Conservation (phyloP, 371 early-diverging fungal species). For the Saksenaea oblongispora region DNA sequence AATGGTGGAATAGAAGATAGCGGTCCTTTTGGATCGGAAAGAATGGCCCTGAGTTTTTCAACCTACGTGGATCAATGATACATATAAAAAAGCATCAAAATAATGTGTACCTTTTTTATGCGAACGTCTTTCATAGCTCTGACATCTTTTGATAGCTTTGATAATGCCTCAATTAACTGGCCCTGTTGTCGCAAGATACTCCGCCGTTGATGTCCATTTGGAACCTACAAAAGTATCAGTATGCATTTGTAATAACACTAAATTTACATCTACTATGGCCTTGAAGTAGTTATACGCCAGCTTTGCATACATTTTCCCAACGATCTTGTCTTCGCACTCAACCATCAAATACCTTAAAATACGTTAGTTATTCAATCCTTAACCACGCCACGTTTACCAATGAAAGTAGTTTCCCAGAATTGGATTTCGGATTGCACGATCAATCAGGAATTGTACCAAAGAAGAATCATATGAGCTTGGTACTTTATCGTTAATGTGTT, state of each 20-base stretch:
- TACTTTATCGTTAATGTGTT: conserved; percentile 55
- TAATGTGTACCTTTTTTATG: conserved; percentile 68
- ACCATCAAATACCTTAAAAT: conserved; percentile 85
- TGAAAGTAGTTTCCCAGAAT: conserved; percentile 88
- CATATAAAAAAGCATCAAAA: neutral
- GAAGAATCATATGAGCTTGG: conserved; percentile 64
- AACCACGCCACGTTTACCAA: conserved; percentile 62
- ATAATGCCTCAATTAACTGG: conserved; percentile 76
- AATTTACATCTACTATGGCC: conserved; percentile 61
- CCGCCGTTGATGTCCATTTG: conserved; percentile 67
- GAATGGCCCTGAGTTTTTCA: conserved; percentile 70
- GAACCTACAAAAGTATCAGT: conserved; percentile 33
- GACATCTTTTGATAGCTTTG: conserved; percentile 71
- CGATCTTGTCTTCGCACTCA: conserved; percentile 71
- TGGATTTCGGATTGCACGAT: conserved; percentile 77
- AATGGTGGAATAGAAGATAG: conserved; percentile 76
- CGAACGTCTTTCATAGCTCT: conserved; percentile 78
- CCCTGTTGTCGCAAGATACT: conserved; percentile 81
- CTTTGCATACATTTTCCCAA: conserved; percentile 86
- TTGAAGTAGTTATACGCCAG: conserved; percentile 79
- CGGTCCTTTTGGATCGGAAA: conserved; percentile 83
- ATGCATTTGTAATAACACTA: neutral
- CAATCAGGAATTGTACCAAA: conserved; percentile 85
- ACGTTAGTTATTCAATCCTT: neutral
- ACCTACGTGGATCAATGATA: conserved; percentile 57